Evolutionary conservation across 2,329 filamentous ascomycete species (phyloP).

Genomic region (Arthrobotrys conoides): DNA sequence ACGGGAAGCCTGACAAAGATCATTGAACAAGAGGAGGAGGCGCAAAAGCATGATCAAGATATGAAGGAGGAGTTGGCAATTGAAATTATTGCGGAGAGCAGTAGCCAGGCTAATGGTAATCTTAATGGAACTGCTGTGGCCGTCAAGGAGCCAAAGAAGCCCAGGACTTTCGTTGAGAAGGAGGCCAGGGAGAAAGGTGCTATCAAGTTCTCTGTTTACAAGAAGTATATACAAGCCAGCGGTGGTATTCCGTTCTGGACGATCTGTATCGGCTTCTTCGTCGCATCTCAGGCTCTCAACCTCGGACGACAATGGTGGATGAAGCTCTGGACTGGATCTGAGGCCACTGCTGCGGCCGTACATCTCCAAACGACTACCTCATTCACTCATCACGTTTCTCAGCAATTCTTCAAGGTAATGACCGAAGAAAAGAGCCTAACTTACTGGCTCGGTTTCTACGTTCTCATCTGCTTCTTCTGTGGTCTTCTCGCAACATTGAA

Average conservation of each 20-base stretch:
- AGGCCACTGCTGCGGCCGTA: slow-evolving; percentile 23
- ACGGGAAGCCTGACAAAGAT: slow-evolving; percentile 68
- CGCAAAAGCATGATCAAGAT: slow-evolving; percentile 55
- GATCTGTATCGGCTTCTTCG: slow-evolving; percentile 58
- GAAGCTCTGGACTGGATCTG: slow-evolving; percentile 63
- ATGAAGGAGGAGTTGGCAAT: slow-evolving; percentile 73
- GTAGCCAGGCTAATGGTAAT: slow-evolving; percentile 66
- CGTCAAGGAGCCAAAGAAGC: slow-evolving; percentile 70
- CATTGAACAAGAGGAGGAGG: slow-evolving; percentile 66
- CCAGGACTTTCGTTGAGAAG: slow-evolving; percentile 82
- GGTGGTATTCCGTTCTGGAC: slow-evolving; percentile 69
- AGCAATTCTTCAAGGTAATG: slow-evolving; percentile 64
- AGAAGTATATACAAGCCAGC: slow-evolving; percentile 76
- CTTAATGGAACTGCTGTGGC: slow-evolving; percentile 67
- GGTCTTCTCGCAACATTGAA: slow-evolving; percentile 75
- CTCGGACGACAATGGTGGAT: slow-evolving; percentile 63
- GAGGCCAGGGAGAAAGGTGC: slow-evolving; percentile 80
- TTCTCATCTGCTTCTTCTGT: slow-evolving; percentile 73
- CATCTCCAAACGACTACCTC: slow-evolving; percentile 43
- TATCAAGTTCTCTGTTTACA: slow-evolving; percentile 78
- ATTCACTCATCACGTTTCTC: slow-evolving; percentile 67
- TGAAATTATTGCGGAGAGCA: slow-evolving; percentile 71
- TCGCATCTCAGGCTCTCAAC: slow-evolving; percentile 58
- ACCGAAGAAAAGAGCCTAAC: slow-evolving; percentile 68
- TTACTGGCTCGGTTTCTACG: slow-evolving; percentile 79